Percentiles rank a stretch among this genome's conserved stretches.
phyloP scores from a whole-genome alignment of 805 yeast species.

The Starmerella kuoi region DNA sequence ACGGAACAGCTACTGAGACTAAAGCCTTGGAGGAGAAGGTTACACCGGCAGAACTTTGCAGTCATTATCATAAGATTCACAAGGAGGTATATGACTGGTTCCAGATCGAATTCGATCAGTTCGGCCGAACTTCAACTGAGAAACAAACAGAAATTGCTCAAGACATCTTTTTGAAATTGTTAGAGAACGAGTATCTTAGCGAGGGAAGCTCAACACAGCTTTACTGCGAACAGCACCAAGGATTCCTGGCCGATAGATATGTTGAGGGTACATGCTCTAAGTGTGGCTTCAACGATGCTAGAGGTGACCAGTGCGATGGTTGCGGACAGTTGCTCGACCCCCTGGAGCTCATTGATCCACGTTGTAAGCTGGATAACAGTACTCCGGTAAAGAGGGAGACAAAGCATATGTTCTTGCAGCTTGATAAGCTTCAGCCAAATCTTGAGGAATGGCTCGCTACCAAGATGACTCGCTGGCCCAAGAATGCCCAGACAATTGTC shows the following conservation, averaged over 20 bases:
- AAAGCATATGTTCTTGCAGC: slow-evolving; percentile 69
- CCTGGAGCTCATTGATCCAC: slow-evolving; percentile 83
- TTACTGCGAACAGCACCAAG: slow-evolving; percentile 80
- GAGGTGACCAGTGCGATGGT: slow-evolving; percentile 98
- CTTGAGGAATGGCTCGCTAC: slow-evolving; percentile 67
- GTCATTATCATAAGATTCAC: slow-evolving; percentile 78
- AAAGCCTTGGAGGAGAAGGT: slow-evolving; percentile 90
- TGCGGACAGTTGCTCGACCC: slow-evolving; percentile 88
- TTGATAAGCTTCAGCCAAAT: slow-evolving; percentile 72
- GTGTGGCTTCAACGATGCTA: slow-evolving; percentile 89
- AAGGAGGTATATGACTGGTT: slow-evolving; percentile 92
- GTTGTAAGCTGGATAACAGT: slow-evolving; percentile 83
- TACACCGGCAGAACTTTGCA: slow-evolving; percentile 80
- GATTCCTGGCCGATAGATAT: slow-evolving; percentile 88
- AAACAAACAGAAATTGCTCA: slow-evolving; percentile 92
- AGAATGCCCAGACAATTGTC: slow-evolving; percentile 79
- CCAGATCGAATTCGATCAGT: slow-evolving; percentile 83
- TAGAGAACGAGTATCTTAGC: slow-evolving; percentile 69
- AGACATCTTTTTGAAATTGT: slow-evolving; percentile 67
- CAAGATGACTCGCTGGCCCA: slow-evolving; percentile 76
- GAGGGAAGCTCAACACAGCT: slow-evolving; percentile 82
- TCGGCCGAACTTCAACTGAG: slow-evolving; percentile 91
- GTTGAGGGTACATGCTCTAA: slow-evolving; percentile 97
- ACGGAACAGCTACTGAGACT: slow-evolving; percentile 98
- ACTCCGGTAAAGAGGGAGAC: slow-evolving; percentile 72